These are phyloP conservation scores for Aphanocladium album DNA, from an alignment of 2,329 filamentous ascomycete species.

Conservation along the genomic window DNA sequence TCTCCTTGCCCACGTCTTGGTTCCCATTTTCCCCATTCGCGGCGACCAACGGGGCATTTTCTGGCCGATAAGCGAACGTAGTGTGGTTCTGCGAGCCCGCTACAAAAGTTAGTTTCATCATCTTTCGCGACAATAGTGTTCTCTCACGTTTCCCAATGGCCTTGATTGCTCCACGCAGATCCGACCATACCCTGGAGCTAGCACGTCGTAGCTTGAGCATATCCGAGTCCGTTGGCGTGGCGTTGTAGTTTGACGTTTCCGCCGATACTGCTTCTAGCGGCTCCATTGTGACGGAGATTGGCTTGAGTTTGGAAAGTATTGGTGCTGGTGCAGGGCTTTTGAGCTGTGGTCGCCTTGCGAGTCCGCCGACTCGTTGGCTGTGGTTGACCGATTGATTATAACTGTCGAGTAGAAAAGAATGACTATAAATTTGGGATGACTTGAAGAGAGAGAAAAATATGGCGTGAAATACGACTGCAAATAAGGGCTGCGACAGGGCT, in stretches of 20 bases:
- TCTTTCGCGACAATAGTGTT: too few species aligned
- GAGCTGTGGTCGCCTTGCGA: background rate
- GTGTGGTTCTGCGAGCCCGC: slow-evolving; percentile 22
- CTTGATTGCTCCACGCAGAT: slow-evolving; percentile 29
- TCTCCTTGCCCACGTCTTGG: slow-evolving; percentile 14
- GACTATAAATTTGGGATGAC: slow-evolving; percentile 3
- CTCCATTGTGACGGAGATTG: background rate
- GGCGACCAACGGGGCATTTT: background rate
- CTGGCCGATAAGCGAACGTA: slow-evolving; percentile 13
- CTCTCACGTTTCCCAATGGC: slow-evolving; percentile 24
- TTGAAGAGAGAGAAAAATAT: background rate
- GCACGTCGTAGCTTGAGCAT: slow-evolving; percentile 22
- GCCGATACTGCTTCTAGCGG: background rate
- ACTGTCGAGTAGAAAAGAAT: slow-evolving; percentile 1
- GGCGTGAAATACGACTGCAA: background rate
- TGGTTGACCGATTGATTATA: background rate
- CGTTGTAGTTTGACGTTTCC: background rate
- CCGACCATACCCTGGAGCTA: slow-evolving; percentile 30
- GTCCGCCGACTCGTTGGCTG: background rate
- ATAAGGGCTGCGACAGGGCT: background rate
- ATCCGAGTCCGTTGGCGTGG: background rate
- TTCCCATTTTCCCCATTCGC: slow-evolving; percentile 7
- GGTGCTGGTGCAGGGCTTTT: background rate
- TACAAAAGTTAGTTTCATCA: background rate
- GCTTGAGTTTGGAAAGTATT: background rate